Evolutionary conservation across 148 eudicot species (phyloP).

Genomic region (Rhododendron simsii): DNA sequence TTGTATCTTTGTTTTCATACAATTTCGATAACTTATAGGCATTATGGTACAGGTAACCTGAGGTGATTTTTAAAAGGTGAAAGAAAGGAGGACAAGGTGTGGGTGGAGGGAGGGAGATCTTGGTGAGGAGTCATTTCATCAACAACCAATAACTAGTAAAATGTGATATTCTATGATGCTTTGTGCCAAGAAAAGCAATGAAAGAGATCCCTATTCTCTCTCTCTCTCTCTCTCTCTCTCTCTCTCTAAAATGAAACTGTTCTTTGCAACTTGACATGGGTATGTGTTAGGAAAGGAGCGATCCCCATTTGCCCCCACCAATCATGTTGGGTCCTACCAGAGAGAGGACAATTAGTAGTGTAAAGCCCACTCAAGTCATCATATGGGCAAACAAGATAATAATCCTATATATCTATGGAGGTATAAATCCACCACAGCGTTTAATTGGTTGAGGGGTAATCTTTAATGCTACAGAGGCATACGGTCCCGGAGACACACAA

Average conservation of each 20-base stretch:
- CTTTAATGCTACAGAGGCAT: neutral
- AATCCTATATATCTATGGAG: constrained; percentile 1
- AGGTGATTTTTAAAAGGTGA: neutral
- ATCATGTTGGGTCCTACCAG: neutral
- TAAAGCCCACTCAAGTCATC: constrained; percentile 7
- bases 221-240: too few relatives aligned
- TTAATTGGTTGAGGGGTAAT: neutral
- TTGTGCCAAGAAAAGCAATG: constrained; percentile 11
- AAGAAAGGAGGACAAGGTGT: constrained; percentile 4
- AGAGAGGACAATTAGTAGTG: neutral
- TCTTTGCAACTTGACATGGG: constrained; percentile 17
- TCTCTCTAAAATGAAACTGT: neutral
- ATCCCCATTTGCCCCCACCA: constrained; percentile 16
- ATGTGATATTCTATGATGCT: constrained; percentile 15
- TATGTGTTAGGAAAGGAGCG: constrained; percentile 7
- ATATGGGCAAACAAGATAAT: constrained; percentile 10
- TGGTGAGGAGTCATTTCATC: constrained; percentile 23
- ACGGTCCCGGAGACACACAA: neutral
- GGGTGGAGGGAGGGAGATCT: constrained; percentile 3
- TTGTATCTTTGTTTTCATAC: neutral
- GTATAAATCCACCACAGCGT: neutral
- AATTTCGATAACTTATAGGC: too few relatives aligned
- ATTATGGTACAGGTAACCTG: neutral
- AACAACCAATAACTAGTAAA: constrained; percentile 12
- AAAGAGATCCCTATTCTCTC: constrained; percentile 2